These are phyloP conservation scores for Nigrograna mackinnonii DNA, from an alignment of 2,329 filamentous ascomycete species.

Conservation along the genomic window DNA sequence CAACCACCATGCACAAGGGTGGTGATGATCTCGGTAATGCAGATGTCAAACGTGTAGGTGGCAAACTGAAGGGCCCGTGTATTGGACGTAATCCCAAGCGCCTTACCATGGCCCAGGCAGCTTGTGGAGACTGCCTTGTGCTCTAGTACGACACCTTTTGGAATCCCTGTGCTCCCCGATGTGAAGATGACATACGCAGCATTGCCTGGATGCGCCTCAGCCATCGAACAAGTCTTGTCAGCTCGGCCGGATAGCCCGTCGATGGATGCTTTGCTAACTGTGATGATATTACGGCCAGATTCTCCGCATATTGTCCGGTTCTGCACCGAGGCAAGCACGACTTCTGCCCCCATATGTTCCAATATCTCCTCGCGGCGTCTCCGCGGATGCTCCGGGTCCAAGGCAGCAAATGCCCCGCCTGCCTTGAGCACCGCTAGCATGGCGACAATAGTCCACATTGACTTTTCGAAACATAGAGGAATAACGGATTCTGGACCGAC, in stretches of 20 bases:
- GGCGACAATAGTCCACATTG: constrained; percentile 21
- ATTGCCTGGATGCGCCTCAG: background rate
- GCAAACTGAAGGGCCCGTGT: constrained; percentile 58
- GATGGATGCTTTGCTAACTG: background rate
- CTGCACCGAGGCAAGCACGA: background rate
- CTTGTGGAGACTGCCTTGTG: background rate
- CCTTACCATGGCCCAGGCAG: background rate
- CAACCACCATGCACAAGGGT: constrained; percentile 50
- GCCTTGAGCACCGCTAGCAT: constrained; percentile 31
- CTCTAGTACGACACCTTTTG: constrained; percentile 39
- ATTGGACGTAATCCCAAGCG: constrained; percentile 57
- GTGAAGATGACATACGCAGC: background rate
- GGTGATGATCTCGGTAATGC: constrained; percentile 53
- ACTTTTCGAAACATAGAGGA: constrained; percentile 1
- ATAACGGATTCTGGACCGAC: background rate
- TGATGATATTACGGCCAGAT: background rate
- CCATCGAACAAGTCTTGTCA: background rate
- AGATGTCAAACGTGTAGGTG: constrained; percentile 51
- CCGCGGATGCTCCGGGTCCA: background rate
- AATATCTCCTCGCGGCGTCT: background rate
- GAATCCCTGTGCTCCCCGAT: background rate
- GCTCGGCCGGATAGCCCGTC: background rate
- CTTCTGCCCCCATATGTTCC: background rate
- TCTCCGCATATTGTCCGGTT: background rate
- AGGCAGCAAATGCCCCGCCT: background rate